phyloP scores from a whole-genome alignment of 2,329 filamentous ascomycete genomes.

The Penicillium expansum region DNA sequence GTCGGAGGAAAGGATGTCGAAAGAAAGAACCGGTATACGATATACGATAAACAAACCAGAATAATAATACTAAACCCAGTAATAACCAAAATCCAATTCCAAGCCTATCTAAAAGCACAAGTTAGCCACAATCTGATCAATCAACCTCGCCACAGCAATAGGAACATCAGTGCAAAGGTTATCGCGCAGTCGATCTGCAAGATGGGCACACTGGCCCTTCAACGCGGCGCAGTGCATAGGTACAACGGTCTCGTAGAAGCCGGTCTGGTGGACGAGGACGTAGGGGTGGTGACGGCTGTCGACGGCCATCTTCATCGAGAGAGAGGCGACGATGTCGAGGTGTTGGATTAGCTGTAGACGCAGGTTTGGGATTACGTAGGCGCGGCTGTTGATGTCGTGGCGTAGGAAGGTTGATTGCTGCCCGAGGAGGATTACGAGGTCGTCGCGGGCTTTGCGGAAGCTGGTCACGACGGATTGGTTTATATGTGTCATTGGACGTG shows the following conservation, averaged over 20 bases:
- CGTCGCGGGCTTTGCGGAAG: neutral
- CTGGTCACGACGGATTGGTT: neutral
- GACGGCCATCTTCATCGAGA: neutral
- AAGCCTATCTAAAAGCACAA: neutral
- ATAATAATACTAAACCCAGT: neutral
- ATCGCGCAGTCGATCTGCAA: neutral
- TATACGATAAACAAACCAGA: neutral
- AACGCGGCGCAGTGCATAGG: conserved; percentile 3
- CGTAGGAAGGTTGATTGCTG: neutral
- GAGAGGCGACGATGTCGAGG: neutral
- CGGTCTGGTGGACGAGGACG: neutral
- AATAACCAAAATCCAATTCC: neutral
- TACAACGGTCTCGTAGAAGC: neutral
- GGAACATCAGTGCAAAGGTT: neutral
- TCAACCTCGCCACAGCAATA: neutral
- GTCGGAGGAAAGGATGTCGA: neutral
- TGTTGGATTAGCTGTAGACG: neutral
- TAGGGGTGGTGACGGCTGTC: neutral
- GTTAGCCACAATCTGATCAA: conserved; percentile 3
- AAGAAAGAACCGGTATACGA: neutral
- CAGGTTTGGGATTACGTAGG: neutral
- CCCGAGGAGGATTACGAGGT: neutral
- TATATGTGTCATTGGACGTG: neutral
- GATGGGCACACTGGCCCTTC: neutral
- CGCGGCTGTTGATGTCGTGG: neutral